A percentile compares a stretch with the other conserved stretches of the same genome.
These are phyloP conservation scores for Chrysopogon serrulatus DNA, from an alignment of 176 grass and related monocot genomes.

Conservation along the genomic window DNA sequence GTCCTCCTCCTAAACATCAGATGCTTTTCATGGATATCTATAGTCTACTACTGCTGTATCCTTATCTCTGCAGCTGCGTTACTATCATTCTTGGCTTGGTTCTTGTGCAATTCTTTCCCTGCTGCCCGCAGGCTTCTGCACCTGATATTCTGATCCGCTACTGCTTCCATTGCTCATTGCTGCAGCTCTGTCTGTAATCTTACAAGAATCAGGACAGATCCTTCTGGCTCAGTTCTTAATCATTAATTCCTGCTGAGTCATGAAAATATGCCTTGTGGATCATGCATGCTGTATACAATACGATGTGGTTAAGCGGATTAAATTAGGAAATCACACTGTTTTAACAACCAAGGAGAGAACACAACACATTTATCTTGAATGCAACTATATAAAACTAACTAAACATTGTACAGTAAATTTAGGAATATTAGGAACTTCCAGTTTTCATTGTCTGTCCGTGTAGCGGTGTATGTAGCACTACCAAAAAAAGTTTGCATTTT, in stretches of 20 bases:
- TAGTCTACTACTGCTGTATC: not conserved
- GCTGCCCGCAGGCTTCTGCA: constrained; percentile 1
- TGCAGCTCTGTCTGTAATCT: constrained; percentile 22
- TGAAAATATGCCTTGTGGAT: not conserved
- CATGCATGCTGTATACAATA: not conserved
- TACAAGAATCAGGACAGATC: constrained; percentile 20
- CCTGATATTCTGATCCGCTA: constrained; percentile 28
- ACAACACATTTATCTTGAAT: not conserved
- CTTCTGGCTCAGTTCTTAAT: not conserved
- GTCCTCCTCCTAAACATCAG: constrained; percentile 11
- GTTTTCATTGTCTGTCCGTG: not conserved
- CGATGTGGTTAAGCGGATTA: not conserved
- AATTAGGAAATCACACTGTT: not conserved
- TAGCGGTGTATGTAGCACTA: not conserved
- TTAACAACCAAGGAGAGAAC: not conserved
- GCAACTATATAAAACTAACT: not conserved
- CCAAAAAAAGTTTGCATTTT: not conserved
- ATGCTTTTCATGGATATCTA: constrained; percentile 15
- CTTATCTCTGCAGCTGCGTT: constrained; percentile 18
- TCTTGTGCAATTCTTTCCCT: constrained; percentile 37
- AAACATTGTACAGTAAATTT: not conserved
- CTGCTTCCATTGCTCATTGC: constrained; percentile 12
- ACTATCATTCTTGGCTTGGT: constrained; percentile 33
- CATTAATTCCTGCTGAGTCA: not conserved
- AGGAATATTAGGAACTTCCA: not conserved